Evolutionary conservation across 2,329 filamentous ascomycete genomes (phyloP).

Genomic region (Rhynchosporium agropyri): DNA sequence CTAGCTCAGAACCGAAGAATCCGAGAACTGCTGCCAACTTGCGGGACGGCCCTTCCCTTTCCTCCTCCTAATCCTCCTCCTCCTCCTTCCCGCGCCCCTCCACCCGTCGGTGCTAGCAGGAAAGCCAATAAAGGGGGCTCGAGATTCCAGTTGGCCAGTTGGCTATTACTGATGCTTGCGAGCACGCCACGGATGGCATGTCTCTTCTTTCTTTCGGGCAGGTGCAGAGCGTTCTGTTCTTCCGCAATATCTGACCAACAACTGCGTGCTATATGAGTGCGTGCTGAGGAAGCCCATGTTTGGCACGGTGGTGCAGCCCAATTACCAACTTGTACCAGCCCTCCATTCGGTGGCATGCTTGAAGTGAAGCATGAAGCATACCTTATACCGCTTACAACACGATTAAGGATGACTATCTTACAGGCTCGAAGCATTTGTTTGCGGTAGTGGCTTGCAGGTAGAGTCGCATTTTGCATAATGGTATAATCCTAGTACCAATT

Average conservation of each 20-base stretch:
- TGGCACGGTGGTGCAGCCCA: too few relatives aligned
- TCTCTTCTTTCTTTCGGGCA: neutral
- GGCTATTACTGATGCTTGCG: neutral
- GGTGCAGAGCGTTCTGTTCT: neutral
- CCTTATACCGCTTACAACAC: neutral
- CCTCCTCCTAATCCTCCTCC: neutral
- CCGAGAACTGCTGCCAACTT: neutral
- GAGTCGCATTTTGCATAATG: neutral
- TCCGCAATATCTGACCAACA: neutral
- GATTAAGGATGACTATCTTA: neutral
- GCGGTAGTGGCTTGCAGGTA: neutral
- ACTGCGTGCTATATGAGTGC: neutral
- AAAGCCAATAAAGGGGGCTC: constrained; percentile 1
- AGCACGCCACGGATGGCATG: neutral
- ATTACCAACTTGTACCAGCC: too few relatives aligned
- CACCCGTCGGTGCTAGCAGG: neutral
- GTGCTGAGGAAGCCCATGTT: too few relatives aligned
- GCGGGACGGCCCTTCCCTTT: neutral
- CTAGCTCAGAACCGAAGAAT: too few relatives aligned
- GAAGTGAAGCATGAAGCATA: too few relatives aligned
- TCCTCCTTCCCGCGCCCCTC: constrained; percentile 8
- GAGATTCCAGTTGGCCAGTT: neutral
- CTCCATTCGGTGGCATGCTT: too few relatives aligned
- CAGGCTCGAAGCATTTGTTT: neutral
- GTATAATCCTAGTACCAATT: neutral